Evolutionary conservation across 768 basidiomycete species (phyloP).

Genomic region (Phylloporus sp.): DNA sequence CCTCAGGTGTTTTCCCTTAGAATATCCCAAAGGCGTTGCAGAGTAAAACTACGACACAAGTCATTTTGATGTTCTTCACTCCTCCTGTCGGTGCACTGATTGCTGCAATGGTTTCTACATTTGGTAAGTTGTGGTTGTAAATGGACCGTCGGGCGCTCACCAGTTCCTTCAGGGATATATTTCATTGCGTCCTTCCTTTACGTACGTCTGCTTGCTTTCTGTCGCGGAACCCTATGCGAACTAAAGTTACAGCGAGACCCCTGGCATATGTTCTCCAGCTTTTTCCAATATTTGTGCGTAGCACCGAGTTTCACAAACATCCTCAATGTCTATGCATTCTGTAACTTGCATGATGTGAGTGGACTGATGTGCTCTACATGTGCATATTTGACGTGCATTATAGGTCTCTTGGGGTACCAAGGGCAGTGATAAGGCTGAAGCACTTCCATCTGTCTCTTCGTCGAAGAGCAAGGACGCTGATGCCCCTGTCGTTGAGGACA

Average conservation of each 20-base stretch:
- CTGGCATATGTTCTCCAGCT: slow-evolving; percentile 96
- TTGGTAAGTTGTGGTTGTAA: slow-evolving; percentile 44
- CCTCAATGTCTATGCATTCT: slow-evolving; percentile 95
- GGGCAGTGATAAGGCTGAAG: slow-evolving; percentile 91
- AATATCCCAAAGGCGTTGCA: slow-evolving; percentile 48
- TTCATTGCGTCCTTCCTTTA: slow-evolving; percentile 80
- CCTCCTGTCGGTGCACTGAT: slow-evolving; percentile 78
- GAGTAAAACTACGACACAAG: slow-evolving; percentile 42
- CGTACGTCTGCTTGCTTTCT: slow-evolving; percentile 42
- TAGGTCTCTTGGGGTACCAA: slow-evolving; percentile 94
- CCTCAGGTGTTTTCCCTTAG: slow-evolving; percentile 28
- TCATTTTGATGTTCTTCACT: slow-evolving; percentile 59
- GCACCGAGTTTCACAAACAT: slow-evolving; percentile 95
- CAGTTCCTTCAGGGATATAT: slow-evolving; percentile 56
- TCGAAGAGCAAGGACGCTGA: slow-evolving; percentile 74
- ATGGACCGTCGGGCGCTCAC: slow-evolving; percentile 9
- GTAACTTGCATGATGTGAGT: slow-evolving; percentile 85
- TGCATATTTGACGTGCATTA: background rate
- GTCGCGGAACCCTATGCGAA: slow-evolving; percentile 2
- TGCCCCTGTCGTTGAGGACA: slow-evolving; percentile 79
- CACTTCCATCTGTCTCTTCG: slow-evolving; percentile 83
- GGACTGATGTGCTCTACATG: background rate
- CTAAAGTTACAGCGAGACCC: slow-evolving; percentile 69
- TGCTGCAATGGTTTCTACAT: slow-evolving; percentile 84
- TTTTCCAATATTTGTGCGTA: slow-evolving; percentile 84